phyloP scores from a whole-genome alignment of 495 filamentous ascomycete species.

The Penicillium argentinense region DNA sequence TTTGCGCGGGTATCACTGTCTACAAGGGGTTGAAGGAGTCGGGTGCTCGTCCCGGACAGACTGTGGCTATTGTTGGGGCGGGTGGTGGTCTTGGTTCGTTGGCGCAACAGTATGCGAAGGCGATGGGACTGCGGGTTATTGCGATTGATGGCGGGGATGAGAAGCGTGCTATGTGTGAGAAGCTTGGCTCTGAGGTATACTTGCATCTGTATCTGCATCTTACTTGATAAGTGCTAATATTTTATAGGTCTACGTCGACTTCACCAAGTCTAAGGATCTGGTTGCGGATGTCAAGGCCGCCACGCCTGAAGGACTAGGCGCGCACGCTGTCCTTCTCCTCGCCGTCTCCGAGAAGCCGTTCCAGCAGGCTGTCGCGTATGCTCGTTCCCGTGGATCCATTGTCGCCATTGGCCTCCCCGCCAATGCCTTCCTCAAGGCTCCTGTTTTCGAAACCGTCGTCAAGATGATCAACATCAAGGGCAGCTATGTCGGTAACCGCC shows the following conservation, averaged over 20 bases:
- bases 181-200: slow-evolving; percentile 58
- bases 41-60: slow-evolving; percentile 69
- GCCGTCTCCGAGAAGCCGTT: slow-evolving; percentile 88
- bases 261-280: slow-evolving; percentile 68
- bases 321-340: slow-evolving; percentile 83
- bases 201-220: neutral
- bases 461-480: slow-evolving; percentile 92
- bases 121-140: slow-evolving; percentile 79
- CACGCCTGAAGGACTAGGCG: slow-evolving; percentile 75
- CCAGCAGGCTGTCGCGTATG: slow-evolving; percentile 87
- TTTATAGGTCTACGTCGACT: slow-evolving; percentile 68
- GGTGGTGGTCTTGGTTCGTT: slow-evolving; percentile 84
- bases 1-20: slow-evolving; percentile 86
- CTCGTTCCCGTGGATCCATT: slow-evolving; percentile 74
- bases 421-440: slow-evolving; percentile 72
- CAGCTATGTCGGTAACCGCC: slow-evolving; percentile 86
- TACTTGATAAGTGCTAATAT: slow-evolving; percentile 10
- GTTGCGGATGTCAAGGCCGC: slow-evolving; percentile 77
- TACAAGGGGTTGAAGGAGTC: slow-evolving; percentile 92
- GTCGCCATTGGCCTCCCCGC: slow-evolving; percentile 86
- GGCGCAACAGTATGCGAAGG: slow-evolving; percentile 81
- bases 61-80: slow-evolving; percentile 86
- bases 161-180: slow-evolving; percentile 65
- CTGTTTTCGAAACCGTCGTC: slow-evolving; percentile 83
- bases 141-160: slow-evolving; percentile 80